Evolutionary conservation across 257 asterid species (phyloP), one percentile per base, ranked within the genome.

Genomic region (Striga asiatica): DNA sequence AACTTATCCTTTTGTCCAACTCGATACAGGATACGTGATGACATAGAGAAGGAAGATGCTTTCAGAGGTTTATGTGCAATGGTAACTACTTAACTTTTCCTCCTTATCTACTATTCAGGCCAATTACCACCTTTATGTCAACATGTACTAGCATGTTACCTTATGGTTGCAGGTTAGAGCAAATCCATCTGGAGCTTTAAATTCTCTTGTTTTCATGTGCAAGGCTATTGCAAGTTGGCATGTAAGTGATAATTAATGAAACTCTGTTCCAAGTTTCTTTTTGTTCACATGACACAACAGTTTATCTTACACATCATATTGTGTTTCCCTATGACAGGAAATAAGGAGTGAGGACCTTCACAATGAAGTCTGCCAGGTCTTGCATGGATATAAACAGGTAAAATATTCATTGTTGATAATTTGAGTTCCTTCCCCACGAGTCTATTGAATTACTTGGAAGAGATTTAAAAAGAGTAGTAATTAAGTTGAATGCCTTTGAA

Each of bases 211-310:
- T 68, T 85, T 73, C 76, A 66, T 92, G 78, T 82, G 91, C 76
- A 76, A 71, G 77, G 97, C 99, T 49, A 76, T 92, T 65, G 94
- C 97, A 50, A 91, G 99, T 81, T 92, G 99, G 99, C 88, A 92
- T 70, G 97, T 85, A 77, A 82, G 93, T 75, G 52, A 41, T 9
- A 50, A 8, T 29, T n/a, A 31, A 18, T 54, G 38, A 38, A n/a
- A n/a, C n/a, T n/a, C n/a, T n/a, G n/a, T n/a, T n/a, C n/a, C n/a
- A n/a, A n/a, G n/a, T n/a, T n/a, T n/a, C n/a, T n/a, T n/a, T n/a
- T n/a, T n/a, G n/a, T n/a, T n/a, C n/a, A n/a, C n/a, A n/a, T n/a
- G n/a, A n/a, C n/a, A n/a, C n/a, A n/a, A n/a, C n/a, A n/a, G n/a
- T n/a, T n/a, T n/a, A n/a, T n/a, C n/a, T n/a, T n/a, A n/a, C n/a